Evolutionary conservation across 768 basidiomycete species (phyloP), one percentile per base, ranked within the genome.

Genomic region (Lactarius pseudohatsudake): DNA sequence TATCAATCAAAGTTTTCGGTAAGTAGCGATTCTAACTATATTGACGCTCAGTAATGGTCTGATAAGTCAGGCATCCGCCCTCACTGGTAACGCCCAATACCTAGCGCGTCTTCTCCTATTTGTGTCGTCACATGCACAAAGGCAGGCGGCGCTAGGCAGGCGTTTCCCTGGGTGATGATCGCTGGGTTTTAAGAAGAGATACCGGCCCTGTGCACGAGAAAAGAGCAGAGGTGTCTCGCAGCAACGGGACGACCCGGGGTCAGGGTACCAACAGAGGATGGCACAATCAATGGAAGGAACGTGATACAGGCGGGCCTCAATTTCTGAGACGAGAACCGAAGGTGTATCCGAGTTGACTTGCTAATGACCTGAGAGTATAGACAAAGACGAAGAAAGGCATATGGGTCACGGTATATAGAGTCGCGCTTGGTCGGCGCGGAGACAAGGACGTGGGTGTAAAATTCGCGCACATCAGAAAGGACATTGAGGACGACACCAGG

Each of bases 361-460:
- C 71, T 93, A 36, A 94, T 78, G 67, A 96, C 88, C 70, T 94
- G 90, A 40, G 91, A 76, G 71, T 84, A 89, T 11, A 26, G 26
- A 26, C 26, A 26, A 26, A 26, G 26, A 26, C 26, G 26, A 26
- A 26, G 26, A 26, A 26, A 76, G 15, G 92, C 87, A 73, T 92
- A 94, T 0, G 88, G 92, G 75, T 86, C 26, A 26, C 26, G 26
- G 26, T 26, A 26, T 26, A 26, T 26, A 26, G 26, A 26, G 26
- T 26, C 26, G 26, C 26, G 26, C 74, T 90, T 92, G 58, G 85
- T 79, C 11, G 89, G 86, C 0, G 85, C 76, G 2, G 90, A 86
- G 45, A 86, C 80, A 64, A 95, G 85, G 63, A 88, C 86, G 72
- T 94, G 90, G 59, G 93, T 61, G 74, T 92, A 88, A 72, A 92